These are phyloP conservation scores for Hypoxylon rubiginosum DNA, from an alignment of 2,329 filamentous ascomycete genomes.

Conservation along the genomic window DNA sequence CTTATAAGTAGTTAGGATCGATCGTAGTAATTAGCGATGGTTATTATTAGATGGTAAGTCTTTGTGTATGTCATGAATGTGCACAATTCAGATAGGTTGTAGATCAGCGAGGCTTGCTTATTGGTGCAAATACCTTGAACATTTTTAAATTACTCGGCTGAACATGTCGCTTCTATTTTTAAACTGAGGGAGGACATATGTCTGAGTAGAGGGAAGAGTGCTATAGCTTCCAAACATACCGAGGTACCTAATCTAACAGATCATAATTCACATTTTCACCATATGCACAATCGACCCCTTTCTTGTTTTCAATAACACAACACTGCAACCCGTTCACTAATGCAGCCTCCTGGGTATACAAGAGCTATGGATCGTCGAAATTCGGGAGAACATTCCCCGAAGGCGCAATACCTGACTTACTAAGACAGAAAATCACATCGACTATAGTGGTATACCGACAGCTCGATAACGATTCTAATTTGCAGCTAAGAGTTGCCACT, in stretches of 20 bases:
- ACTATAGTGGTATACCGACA: constrained; percentile 20
- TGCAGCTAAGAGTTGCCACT: constrained; percentile 1
- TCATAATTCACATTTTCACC: neutral
- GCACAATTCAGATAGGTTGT: neutral
- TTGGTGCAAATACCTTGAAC: neutral
- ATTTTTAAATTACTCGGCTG: neutral
- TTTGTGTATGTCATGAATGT: neutral
- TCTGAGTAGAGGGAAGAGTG: neutral
- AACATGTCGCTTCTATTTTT: neutral
- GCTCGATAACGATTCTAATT: neutral
- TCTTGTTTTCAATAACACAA: constrained; percentile 12
- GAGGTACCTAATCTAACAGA: neutral
- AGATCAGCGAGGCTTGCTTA: neutral
- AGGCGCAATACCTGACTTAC: constrained; percentile 37
- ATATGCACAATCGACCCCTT: constrained; percentile 15
- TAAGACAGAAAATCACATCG: constrained; percentile 21
- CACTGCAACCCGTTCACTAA: neutral
- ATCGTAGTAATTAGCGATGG: neutral
- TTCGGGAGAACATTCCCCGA: constrained; percentile 32
- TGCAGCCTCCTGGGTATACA: constrained; percentile 12
- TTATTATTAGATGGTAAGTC: neutral
- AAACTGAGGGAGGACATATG: neutral
- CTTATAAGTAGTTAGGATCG: neutral
- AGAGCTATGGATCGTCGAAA: constrained; percentile 4
- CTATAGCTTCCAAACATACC: neutral